Conservation (phyloP, 1,139 yeast species). For the Geotrichum restrictum region DNA sequence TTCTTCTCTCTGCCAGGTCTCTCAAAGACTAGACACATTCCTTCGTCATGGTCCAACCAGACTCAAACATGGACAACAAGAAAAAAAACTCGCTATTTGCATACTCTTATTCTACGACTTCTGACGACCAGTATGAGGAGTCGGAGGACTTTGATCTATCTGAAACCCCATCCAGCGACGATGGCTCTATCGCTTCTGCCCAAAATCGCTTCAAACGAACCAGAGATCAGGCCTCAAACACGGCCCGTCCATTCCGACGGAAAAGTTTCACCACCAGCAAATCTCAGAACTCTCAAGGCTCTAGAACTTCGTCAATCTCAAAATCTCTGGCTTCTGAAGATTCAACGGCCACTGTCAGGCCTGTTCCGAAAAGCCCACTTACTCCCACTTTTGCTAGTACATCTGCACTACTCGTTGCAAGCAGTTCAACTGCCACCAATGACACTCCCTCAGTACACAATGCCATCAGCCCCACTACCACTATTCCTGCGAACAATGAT, state of each 20-base stretch:
- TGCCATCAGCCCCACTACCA: constrained; percentile 1
- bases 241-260: not conserved
- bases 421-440: not conserved
- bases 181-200: not conserved
- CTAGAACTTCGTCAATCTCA: not conserved
- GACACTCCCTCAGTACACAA: not conserved
- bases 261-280: not conserved
- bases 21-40: too few species aligned
- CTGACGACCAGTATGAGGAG: constrained; percentile 6
- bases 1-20: too few species aligned
- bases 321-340: not conserved
- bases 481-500: not conserved
- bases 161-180: constrained; percentile 8
- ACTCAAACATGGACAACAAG: not conserved
- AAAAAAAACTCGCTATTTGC: not conserved
- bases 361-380: not conserved
- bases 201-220: not conserved
- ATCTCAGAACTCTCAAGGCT: not conserved
- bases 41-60: too few species aligned
- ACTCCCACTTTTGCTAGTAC: not conserved
- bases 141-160: constrained; percentile 7
- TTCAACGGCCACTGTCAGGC: not conserved
- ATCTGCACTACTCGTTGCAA: not conserved
- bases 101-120: not conserved
- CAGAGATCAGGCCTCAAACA: not conserved